A percentile compares a stretch with the other conserved stretches of the same genome.
Conservation (phyloP, 176 grass and related monocot genomes). For the Lolium rigidum region DNA sequence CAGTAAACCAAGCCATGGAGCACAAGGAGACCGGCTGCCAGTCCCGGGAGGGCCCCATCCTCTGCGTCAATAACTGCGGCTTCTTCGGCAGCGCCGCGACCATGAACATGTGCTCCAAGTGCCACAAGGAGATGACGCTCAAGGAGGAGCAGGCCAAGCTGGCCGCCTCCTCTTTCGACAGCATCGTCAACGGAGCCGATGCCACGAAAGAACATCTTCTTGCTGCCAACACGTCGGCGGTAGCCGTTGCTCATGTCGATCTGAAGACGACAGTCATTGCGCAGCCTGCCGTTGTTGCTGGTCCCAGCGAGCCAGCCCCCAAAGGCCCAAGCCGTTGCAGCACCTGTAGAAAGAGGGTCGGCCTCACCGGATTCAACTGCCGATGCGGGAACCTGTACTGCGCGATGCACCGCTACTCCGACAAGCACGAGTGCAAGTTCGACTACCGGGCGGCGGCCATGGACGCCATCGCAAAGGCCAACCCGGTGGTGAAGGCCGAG, state of each 20-base stretch:
- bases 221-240: constrained; percentile 22
- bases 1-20: constrained; percentile 71
- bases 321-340: constrained; percentile 78
- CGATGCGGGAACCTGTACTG: constrained; percentile 90
- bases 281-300: constrained; percentile 45
- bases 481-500: constrained; percentile 91
- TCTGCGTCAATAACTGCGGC: constrained; percentile 97
- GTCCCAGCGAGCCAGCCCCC: constrained; percentile 33
- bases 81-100: constrained; percentile 88
- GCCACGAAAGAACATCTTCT: constrained; percentile 49
- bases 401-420: constrained; percentile 71
- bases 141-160: constrained; percentile 81
- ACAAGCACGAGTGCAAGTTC: constrained; percentile 90
- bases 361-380: constrained; percentile 88
- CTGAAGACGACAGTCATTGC: constrained; percentile 29
- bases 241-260: constrained; percentile 52
- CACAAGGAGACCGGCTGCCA: constrained; percentile 92
- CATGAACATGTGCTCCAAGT: constrained; percentile 99
- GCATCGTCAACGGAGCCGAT: constrained; percentile 71
- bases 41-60: constrained; percentile 76
- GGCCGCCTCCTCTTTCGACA: constrained; percentile 85
- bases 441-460: constrained; percentile 85
- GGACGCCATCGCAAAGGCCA: constrained; percentile 95
- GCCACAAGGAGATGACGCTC: constrained; percentile 85
- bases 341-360: constrained; percentile 78